phyloP scores from a whole-genome alignment of 495 filamentous ascomycete genomes.

The Aspergillus nanangensis region DNA sequence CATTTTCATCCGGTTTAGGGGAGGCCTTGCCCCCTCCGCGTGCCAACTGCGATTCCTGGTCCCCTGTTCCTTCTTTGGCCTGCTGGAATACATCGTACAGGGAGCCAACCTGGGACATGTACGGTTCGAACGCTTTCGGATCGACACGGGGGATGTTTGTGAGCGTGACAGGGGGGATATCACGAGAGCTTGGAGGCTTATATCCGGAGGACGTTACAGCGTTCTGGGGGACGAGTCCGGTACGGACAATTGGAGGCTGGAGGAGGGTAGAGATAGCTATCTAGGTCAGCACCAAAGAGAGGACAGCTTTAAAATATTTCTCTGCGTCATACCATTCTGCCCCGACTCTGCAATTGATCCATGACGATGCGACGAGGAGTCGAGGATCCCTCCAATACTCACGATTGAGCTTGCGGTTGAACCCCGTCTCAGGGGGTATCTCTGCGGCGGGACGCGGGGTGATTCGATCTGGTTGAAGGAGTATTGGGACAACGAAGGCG shows the following conservation, averaged over 20 bases:
- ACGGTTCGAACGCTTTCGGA: constrained; percentile 70
- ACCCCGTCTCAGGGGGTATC: constrained; percentile 58
- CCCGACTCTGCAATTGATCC: constrained; percentile 67
- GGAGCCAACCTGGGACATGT: constrained; percentile 75
- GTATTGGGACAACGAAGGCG: constrained; percentile 54
- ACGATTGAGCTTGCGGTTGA: constrained; percentile 85
- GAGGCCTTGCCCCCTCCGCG: constrained; percentile 26
- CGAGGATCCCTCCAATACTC: constrained; percentile 73
- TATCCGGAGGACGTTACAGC: constrained; percentile 62
- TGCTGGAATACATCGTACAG: constrained; percentile 80
- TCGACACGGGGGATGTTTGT: constrained; percentile 87
- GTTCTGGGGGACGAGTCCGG: constrained; percentile 74
- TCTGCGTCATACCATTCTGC: constrained; percentile 62
- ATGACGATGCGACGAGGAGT: constrained; percentile 52
- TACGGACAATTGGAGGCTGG: constrained; percentile 85
- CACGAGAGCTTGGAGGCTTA: constrained; percentile 79
- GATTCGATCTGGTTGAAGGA: constrained; percentile 49
- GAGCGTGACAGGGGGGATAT: constrained; percentile 91
- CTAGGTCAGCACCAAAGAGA: constrained; percentile 8
- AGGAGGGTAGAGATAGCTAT: constrained; percentile 88
- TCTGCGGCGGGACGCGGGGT: constrained; percentile 36
- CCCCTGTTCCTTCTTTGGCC: constrained; percentile 61
- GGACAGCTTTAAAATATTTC: neutral
- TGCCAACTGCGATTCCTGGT: constrained; percentile 40
- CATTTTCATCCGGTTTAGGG: constrained; percentile 30